Percentiles rank a stretch among this genome's conserved stretches.
Conservation (phyloP, 495 filamentous ascomycete species). For the Recurvomyces mirabilis region DNA sequence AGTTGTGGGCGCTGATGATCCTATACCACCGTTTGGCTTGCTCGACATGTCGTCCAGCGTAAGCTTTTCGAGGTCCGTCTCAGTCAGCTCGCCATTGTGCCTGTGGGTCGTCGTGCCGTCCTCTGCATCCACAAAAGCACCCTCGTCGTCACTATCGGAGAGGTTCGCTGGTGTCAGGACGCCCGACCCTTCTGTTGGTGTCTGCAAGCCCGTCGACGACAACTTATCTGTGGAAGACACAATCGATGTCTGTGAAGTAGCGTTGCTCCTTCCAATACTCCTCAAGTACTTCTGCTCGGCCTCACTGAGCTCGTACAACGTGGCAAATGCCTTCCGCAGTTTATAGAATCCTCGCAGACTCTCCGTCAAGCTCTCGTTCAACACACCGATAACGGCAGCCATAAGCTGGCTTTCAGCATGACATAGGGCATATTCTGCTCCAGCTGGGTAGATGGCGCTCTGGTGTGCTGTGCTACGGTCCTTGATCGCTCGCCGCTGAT, state of each 20-base stretch:
- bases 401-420: slow-evolving; percentile 77
- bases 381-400: slow-evolving; percentile 74
- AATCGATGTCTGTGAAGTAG: slow-evolving; percentile 22
- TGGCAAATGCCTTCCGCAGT: slow-evolving; percentile 76
- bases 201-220: background rate
- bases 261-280: slow-evolving; percentile 21
- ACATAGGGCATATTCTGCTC: slow-evolving; percentile 72
- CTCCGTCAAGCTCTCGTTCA: slow-evolving; percentile 89
- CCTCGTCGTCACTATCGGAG: slow-evolving; percentile 22
- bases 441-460: slow-evolving; percentile 63
- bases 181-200: slow-evolving; percentile 1
- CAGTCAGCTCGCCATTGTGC: slow-evolving; percentile 31
- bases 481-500: slow-evolving; percentile 61
- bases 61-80: slow-evolving; percentile 14
- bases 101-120: slow-evolving; percentile 14
- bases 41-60: slow-evolving; percentile 26
- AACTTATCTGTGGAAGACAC: slow-evolving; percentile 18
- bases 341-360: slow-evolving; percentile 88
- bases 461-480: slow-evolving; percentile 37
- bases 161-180: slow-evolving; percentile 7
- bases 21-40: background rate
- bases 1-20: background rate
- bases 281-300: slow-evolving; percentile 48
- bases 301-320: slow-evolving; percentile 63
- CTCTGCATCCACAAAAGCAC: slow-evolving; percentile 38